Evolutionary conservation across 441 rosid species (phyloP), one percentile per base, ranked within the genome.

Genomic region (Erysimum pusillum): DNA sequence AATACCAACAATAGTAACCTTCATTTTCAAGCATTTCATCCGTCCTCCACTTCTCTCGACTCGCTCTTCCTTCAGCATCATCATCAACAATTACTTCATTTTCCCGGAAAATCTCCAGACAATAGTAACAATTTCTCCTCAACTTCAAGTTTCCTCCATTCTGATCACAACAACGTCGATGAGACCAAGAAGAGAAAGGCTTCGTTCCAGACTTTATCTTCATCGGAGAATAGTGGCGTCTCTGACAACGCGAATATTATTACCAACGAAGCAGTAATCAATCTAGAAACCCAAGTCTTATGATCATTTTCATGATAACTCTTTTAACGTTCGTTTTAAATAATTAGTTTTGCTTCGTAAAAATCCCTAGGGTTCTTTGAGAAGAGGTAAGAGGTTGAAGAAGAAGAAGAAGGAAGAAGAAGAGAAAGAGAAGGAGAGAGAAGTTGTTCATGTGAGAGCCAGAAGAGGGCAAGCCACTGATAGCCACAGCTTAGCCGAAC

Each of bases 391-490:
- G 69, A 88, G 80, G 76, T 80, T 54, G 58, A 89, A 85, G 80
- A 65, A 53, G 63, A 80, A 22, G 36, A 80, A 22, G 38, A 42
- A 57, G n/a, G 41, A 42, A 20, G 88, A 77, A 48, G 86, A 76
- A 51, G 56, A 20, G 4, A 28, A 28, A 41, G 77, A 80, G 78
- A 83, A 79, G 49, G 78, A 80, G 41, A 83, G 79, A 73, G 91
- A 85, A 62, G 91, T 87, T 34, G 88, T 89, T 85, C 93, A 89
- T 78, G 91, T 89, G 41, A 87, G 93, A 82, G 93, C 93, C 45
- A 82, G 84, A 81, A 84, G 93, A 82, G 93, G 93, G 34, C 89
- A 89, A 78, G 93, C 93, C 69, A 87, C 91, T 60, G 89, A 89
- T 71, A 89, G 86, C 74, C 93, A 87, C 78, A 89, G 93, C 76